These are phyloP conservation scores for Dorcoceras hygrometricum DNA, from an alignment of 257 asterid genomes.

Conservation along the genomic window DNA sequence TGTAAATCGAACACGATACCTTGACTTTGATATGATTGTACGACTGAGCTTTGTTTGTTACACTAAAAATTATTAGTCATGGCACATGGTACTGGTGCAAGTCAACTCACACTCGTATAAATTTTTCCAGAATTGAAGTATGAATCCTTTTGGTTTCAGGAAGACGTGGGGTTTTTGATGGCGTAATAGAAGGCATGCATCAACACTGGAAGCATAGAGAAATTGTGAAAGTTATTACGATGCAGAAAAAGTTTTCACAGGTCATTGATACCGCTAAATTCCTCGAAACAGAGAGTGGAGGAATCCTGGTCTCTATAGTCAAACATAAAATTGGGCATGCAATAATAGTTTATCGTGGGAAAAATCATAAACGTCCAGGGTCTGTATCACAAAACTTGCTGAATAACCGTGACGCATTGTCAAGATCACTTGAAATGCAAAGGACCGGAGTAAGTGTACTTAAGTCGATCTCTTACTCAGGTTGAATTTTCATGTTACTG, in stretches of 20 bases:
- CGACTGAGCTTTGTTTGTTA: not conserved
- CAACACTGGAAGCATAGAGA: constrained; percentile 98
- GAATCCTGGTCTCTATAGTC: constrained; percentile 59
- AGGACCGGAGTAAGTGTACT: constrained; percentile 74
- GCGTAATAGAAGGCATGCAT: constrained; percentile 81
- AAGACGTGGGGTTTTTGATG: constrained; percentile 79
- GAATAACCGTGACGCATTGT: constrained; percentile 70
- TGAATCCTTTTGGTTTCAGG: constrained; percentile 45
- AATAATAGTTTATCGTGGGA: constrained; percentile 84
- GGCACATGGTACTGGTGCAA: too few relatives aligned
- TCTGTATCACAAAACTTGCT: constrained; percentile 42
- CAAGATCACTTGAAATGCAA: constrained; percentile 80
- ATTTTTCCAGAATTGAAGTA: constrained; percentile 1
- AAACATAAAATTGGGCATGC: constrained; percentile 93
- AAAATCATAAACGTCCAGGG: constrained; percentile 79
- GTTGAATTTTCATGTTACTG: constrained; percentile 8
- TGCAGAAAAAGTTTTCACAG: constrained; percentile 69
- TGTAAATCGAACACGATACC: not conserved
- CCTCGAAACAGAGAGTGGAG: constrained; percentile 75
- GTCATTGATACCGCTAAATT: constrained; percentile 58
- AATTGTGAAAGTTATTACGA: constrained; percentile 81
- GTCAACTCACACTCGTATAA: not conserved
- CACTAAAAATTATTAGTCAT: not conserved
- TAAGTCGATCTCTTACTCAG: constrained; percentile 12
- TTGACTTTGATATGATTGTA: not conserved